Base-by-base conservation (phyloP, 768 basidiomycete genomes). In the Paxillus rubicundulus region DNA sequence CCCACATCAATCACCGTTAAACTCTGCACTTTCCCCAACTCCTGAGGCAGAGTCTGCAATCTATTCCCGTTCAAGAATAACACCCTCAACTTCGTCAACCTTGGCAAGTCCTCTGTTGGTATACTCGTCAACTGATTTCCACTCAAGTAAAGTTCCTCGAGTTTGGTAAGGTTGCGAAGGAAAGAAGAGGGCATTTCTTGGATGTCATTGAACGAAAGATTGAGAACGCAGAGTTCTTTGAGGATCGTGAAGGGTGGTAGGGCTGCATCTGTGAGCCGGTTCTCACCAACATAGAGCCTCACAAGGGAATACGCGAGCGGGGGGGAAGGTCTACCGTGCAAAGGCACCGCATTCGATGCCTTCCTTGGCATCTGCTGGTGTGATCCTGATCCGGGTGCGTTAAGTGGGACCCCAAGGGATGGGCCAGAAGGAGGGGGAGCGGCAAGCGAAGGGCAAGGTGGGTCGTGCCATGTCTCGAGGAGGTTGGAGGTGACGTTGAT, bases 61-160 rank as follows among this genome's bases (percentile, higher is more conserved):
- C 86, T 85, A 73, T 99, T 99, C 30, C 93, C 96, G 59, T 98
- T 98, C 61, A 98, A 67, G 69, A 89, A 97, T 13, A 99, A 72
- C 38, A 89, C 80, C 37, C 80, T 75, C 45, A 99, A 70, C 54
- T 76, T 79, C 49, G 75, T 81, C 59, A 97, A 70, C 54, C 78
- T 75, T 43, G 85, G 84, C 40, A 99, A 69, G 64, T 97, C 92
- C 67, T 98, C 95, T 10, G 88, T 86, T 5, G 95, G 95, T 28
- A 98, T 76, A 55, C 82, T 87, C 8, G 90, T 88, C 60, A 99
- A 73, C 69, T 90, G 89, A 74, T 98, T 98, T n/a, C 96, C 96
- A 59, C 91, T 92, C 3, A 98, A 77, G 66, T 97, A 98, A 32
- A 99, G 73, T 70, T 95, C 89, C 69, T 92, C 83, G 9, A 99